A percentile compares a stretch with the other conserved stretches of the same genome.
These are phyloP conservation scores for Rhizophora apiculata DNA, from an alignment of 345 rosid species.

Conservation along the genomic window DNA sequence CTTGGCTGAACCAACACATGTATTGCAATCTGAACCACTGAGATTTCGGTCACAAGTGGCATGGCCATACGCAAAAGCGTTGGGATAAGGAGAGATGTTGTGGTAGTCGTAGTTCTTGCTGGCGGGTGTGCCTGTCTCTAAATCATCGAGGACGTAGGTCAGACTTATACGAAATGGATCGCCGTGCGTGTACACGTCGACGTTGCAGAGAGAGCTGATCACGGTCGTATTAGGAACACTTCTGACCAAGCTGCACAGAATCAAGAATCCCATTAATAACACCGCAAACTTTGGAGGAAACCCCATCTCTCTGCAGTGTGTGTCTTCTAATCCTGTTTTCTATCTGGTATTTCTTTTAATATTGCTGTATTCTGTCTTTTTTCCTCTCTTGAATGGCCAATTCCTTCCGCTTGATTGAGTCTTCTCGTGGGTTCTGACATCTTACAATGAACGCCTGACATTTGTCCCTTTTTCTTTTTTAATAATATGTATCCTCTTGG, in stretches of 20 bases:
- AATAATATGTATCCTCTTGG: too few species aligned
- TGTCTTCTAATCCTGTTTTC: too few species aligned
- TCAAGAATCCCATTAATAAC: slow-evolving; percentile 1
- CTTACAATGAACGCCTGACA: too few species aligned
- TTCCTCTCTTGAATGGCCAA: too few species aligned
- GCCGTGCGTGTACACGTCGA: slow-evolving; percentile 30
- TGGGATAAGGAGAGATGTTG: slow-evolving; percentile 60
- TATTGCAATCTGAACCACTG: slow-evolving; percentile 33
- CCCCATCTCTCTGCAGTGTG: slow-evolving; percentile 16
- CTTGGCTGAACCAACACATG: slow-evolving; percentile 47
- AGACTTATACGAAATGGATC: slow-evolving; percentile 46
- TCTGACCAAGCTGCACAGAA: neutral
- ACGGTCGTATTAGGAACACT: slow-evolving; percentile 40
- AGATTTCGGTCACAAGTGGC: slow-evolving; percentile 46
- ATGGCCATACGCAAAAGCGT: slow-evolving; percentile 57
- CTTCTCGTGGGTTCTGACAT: too few species aligned
- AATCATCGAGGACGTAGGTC: slow-evolving; percentile 33
- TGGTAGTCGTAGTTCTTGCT: slow-evolving; percentile 32
- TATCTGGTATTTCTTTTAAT: too few species aligned
- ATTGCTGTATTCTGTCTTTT: too few species aligned
- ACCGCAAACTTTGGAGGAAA: slow-evolving; percentile 18
- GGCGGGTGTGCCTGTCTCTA: slow-evolving; percentile 28
- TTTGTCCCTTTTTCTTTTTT: too few species aligned
- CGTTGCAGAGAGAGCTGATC: slow-evolving; percentile 41
- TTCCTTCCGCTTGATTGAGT: too few species aligned